Base-by-base conservation (phyloP, 768 basidiomycete genomes). In the Pulveroboletus sp. region DNA sequence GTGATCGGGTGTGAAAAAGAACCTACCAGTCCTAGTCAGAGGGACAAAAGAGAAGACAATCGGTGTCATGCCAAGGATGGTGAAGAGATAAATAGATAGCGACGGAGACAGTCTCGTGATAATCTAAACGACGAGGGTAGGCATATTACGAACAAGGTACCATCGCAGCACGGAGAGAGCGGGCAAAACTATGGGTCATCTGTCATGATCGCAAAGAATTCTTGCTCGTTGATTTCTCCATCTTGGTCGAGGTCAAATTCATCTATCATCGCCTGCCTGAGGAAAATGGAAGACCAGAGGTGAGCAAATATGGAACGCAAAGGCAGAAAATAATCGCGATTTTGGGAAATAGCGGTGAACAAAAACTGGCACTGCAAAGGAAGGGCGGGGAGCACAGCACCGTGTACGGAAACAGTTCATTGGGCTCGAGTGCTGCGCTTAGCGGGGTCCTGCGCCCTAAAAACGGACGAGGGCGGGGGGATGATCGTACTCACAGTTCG, bases 161-260 rank as follows among this genome's bases (percentile, higher is more conserved):
- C 6, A 2, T 14, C 12, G 7, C 11, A 14, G 14, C 9, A 8
- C 26, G 42, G n/a, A 29, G 5, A 17, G 34, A 23, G 32, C 30
- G n/a, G n/a, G 43, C 38, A 16, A 6, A 20, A 34, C 42, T 72
- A 89, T 65, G 85, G 76, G 52, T 95, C 93, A 70, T 96, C 93
- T 20, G 89, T 89, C 94, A 97, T 93, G 67, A 97, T 95, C 37
- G 89, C 86, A 60, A 94, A 83, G 73, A 99, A 98, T 69, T 99
- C 96, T 63, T 90, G 84, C 65, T 94, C 88, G 63, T 84, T 93
- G 68, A 98, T 98, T 73, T 95, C 95, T 24, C 94, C 93, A 58
- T 99, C 96, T 67, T 93, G 86, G 72, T 99, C 96, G 22, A 99
- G 82, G 69, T 99, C 96, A 64, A 99, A 99, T 71, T 99, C 96